Evolutionary conservation across 345 rosid species (phyloP).

Genomic region (Lepidium aucheri): DNA sequence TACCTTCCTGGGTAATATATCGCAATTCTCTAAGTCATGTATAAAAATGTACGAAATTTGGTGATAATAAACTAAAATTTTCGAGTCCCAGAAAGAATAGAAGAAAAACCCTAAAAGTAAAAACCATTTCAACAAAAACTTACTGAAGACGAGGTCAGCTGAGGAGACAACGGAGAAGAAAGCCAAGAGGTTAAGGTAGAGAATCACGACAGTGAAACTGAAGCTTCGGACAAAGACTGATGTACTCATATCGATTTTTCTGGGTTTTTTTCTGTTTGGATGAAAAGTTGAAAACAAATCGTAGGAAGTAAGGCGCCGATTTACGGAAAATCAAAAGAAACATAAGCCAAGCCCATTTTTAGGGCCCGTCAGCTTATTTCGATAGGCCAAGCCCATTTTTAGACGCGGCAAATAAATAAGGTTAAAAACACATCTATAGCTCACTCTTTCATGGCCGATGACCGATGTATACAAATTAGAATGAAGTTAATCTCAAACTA

Average conservation of each 20-base stretch:
- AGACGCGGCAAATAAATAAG: no score
- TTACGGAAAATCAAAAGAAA: background rate
- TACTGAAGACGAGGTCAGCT: constrained; percentile 39
- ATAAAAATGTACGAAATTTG: no score
- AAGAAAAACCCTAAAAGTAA: constrained; percentile 35
- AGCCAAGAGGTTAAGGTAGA: constrained; percentile 20
- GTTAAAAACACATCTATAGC: no score
- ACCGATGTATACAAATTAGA: no score
- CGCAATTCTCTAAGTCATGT: background rate
- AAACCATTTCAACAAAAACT: background rate
- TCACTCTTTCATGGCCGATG: no score
- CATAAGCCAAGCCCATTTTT: no score
- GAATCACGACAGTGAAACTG: constrained; percentile 7
- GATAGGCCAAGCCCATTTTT: no score
- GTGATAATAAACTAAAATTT: no score
- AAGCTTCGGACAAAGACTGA: constrained; percentile 26
- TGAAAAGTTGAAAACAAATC: background rate
- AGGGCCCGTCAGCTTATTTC: no score
- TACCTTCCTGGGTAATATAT: background rate
- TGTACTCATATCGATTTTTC: constrained; percentile 32
- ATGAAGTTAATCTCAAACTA: no score
- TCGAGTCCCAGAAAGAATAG: background rate
- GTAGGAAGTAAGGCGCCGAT: constrained; percentile 19
- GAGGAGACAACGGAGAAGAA: constrained; percentile 16
- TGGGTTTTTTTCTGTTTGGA: background rate